Conservation (phyloP, 2,329 filamentous ascomycete species). For the Fusarium torreyae region DNA sequence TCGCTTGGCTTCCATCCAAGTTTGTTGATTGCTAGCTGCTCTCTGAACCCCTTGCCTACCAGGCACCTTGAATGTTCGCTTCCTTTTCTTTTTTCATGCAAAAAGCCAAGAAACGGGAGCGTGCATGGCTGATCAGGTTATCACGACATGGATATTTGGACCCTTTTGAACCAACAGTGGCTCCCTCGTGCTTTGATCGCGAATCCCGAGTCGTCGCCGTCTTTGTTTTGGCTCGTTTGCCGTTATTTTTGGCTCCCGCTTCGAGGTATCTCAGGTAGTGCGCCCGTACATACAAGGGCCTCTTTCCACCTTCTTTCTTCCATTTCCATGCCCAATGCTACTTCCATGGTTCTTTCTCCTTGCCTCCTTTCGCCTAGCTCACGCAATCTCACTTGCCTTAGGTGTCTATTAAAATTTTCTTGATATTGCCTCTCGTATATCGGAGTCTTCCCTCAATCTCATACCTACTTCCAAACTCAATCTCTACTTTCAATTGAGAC, state of each 20-base stretch:
- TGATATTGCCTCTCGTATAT: neutral
- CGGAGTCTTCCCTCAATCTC: constrained; percentile 5
- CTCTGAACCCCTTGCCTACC: constrained; percentile 9
- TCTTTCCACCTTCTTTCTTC: constrained; percentile 15
- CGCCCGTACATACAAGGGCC: constrained; percentile 10
- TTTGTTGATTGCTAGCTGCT: constrained; percentile 21
- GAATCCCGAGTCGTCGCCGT: constrained; percentile 38
- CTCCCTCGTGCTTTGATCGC: constrained; percentile 36
- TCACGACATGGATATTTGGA: constrained; percentile 28
- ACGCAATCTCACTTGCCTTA: constrained; percentile 10
- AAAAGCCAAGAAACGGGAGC: constrained; percentile 31
- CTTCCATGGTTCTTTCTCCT: constrained; percentile 19
- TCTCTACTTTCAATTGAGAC: constrained; percentile 3
- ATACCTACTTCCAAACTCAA: constrained; percentile 10
- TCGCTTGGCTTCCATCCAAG: constrained; percentile 35
- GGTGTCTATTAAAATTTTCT: constrained; percentile 20
- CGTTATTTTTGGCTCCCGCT: constrained; percentile 27
- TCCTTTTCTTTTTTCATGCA: constrained; percentile 18
- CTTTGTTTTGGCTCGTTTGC: constrained; percentile 28
- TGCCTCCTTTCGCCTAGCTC: constrained; percentile 14
- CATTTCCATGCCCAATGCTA: constrained; percentile 4
- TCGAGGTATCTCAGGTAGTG: constrained; percentile 8
- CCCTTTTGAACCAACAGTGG: constrained; percentile 20
- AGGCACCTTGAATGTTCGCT: constrained; percentile 5
- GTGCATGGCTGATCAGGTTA: constrained; percentile 29